Conservation (phyloP, 805 yeast species). For the Metschnikowia gruessii region DNA sequence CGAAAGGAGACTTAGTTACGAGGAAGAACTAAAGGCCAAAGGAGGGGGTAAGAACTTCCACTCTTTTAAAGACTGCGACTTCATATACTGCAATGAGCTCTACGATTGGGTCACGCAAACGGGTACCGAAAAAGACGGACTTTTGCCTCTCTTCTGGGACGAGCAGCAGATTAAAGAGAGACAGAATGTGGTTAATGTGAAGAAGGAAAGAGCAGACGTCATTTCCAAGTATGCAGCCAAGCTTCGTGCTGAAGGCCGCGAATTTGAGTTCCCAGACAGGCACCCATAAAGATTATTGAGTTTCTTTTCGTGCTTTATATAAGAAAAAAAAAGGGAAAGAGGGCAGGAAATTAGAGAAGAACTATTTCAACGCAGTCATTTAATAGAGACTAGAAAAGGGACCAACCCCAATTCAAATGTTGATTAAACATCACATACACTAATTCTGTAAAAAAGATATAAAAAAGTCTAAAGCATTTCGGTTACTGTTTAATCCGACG, state of each 20-base stretch:
- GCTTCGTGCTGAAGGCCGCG: constrained; percentile 16
- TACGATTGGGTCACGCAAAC: constrained; percentile 14
- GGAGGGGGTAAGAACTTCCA: constrained; percentile 21
- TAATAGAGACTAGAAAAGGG: too few relatives aligned
- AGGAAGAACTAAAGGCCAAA: constrained; percentile 11
- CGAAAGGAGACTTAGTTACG: constrained; percentile 10
- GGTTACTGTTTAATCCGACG: too few relatives aligned
- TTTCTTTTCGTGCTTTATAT: too few relatives aligned
- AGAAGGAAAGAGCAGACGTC: constrained; percentile 16
- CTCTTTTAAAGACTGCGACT: constrained; percentile 20
- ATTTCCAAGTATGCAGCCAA: constrained; percentile 16
- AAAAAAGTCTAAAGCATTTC: too few relatives aligned
- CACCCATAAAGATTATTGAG: not conserved
- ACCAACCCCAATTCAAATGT: too few relatives aligned
- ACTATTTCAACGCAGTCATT: too few relatives aligned
- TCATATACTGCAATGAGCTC: constrained; percentile 21
- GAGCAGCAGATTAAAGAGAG: constrained; percentile 15
- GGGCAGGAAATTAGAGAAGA: too few relatives aligned
- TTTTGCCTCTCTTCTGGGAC: constrained; percentile 24
- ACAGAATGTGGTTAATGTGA: constrained; percentile 15
- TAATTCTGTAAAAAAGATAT: too few relatives aligned
- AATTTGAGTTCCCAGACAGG: constrained; percentile 15
- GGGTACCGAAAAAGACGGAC: constrained; percentile 18
- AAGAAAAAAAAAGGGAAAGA: too few relatives aligned
- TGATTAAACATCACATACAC: too few relatives aligned